phyloP scores from a whole-genome alignment of 306 rosid species.

The Astragalus glycyphyllos region DNA sequence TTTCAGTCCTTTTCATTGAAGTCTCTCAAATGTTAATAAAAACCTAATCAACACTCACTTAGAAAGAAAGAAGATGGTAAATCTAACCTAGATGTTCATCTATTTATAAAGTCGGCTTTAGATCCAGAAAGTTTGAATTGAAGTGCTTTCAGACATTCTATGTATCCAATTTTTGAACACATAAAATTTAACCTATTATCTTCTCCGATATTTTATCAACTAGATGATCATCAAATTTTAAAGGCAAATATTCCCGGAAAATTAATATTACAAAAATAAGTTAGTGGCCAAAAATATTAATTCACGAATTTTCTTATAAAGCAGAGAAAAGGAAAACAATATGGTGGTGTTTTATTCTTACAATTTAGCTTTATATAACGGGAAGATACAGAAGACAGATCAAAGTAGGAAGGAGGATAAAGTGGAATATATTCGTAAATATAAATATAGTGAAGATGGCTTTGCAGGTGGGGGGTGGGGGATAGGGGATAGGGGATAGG shows the following conservation, averaged over 20 bases:
- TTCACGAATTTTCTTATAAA: not conserved
- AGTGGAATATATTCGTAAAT: conserved; percentile 37
- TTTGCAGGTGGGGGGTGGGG: not conserved
- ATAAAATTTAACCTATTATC: not conserved
- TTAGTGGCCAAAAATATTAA: conserved; percentile 12
- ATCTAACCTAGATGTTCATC: too few species aligned
- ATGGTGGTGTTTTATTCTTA: conserved; percentile 41
- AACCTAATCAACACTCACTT: too few species aligned
- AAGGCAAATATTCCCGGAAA: not conserved
- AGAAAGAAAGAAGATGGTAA: too few species aligned
- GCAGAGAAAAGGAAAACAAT: conserved; percentile 16
- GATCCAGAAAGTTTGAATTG: too few species aligned
- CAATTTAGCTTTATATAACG: conserved; percentile 24
- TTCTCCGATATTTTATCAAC: not conserved
- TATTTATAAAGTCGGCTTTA: too few species aligned
- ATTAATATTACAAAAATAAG: conserved; percentile 1
- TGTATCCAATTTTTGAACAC: not conserved
- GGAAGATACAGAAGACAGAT: conserved; percentile 25
- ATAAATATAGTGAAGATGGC: not conserved
- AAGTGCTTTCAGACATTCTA: too few species aligned
- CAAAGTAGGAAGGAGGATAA: conserved; percentile 25
- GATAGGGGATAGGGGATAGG: too few species aligned
- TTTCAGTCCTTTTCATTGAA: too few species aligned
- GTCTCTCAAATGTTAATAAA: too few species aligned
- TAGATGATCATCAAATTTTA: not conserved